Percentiles rank a stretch among this genome's conserved stretches.
These are phyloP conservation scores for Cryptococcus amylolentus DNA, from an alignment of 1,284 basidiomycete genomes.

Conservation along the genomic window DNA sequence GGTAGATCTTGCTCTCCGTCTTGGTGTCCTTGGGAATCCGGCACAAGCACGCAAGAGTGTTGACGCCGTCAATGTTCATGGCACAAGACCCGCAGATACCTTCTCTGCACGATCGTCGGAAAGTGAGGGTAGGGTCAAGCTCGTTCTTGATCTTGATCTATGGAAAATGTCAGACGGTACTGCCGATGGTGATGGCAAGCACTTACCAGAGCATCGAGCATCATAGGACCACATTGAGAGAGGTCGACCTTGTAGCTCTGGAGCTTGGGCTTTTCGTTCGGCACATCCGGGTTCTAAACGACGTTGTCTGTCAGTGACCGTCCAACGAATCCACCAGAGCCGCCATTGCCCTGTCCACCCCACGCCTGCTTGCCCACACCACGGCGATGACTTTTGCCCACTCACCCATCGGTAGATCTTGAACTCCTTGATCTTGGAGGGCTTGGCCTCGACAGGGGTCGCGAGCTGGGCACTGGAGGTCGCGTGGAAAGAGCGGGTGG, in stretches of 20 bases:
- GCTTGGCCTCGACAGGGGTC: constrained; percentile 40
- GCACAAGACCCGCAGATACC: constrained; percentile 98
- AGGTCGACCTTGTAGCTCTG: constrained; percentile 92
- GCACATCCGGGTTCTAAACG: constrained; percentile 86
- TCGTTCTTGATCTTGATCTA: constrained; percentile 99
- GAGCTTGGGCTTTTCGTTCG: constrained; percentile 83
- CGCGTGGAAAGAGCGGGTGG: constrained; percentile 32
- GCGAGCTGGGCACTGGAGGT: constrained; percentile 30
- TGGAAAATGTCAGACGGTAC: background rate
- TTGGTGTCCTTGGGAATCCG: constrained; percentile 74
- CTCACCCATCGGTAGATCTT: constrained; percentile 94
- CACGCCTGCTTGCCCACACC: background rate
- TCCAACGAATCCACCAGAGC: background rate
- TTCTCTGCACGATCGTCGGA: constrained; percentile 94
- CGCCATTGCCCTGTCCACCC: background rate
- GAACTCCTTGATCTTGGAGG: constrained; percentile 70
- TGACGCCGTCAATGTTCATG: constrained; percentile 98
- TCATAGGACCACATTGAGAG: constrained; percentile 95
- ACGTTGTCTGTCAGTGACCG: background rate
- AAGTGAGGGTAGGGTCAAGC: constrained; percentile 91
- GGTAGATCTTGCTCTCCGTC: constrained; percentile 89
- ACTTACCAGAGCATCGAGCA: constrained; percentile 56
- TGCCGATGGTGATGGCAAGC: no score
- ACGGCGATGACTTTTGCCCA: constrained; percentile 12
- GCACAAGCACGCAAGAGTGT: constrained; percentile 96